These are phyloP conservation scores for Nyssa sinensis DNA, from an alignment of 148 eudicot genomes.

Conservation along the genomic window DNA sequence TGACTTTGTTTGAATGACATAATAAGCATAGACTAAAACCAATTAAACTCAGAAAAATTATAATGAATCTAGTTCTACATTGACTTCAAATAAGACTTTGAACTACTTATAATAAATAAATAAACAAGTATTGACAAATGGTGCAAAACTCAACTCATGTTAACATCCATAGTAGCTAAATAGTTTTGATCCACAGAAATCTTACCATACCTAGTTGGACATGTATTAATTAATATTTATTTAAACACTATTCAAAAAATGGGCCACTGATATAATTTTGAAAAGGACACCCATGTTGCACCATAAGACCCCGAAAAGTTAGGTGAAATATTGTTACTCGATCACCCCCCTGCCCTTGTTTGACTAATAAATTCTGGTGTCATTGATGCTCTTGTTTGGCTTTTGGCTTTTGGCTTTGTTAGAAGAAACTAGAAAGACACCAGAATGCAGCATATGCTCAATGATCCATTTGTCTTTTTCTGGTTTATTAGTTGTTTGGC, in stretches of 20 bases:
- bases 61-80: too few relatives aligned
- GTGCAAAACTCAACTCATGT: too few relatives aligned
- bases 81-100: too few relatives aligned
- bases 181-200: too few relatives aligned
- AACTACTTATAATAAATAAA: too few relatives aligned
- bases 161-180: too few relatives aligned
- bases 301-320: not conserved
- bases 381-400: not conserved
- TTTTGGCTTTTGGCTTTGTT: not conserved
- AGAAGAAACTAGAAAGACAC: not conserved
- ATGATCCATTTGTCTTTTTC: not conserved
- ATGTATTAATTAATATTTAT: too few relatives aligned
- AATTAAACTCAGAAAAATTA: too few relatives aligned
- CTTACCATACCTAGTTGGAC: too few relatives aligned
- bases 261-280: not conserved
- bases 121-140: too few relatives aligned
- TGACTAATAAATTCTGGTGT: not conserved
- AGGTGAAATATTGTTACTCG: not conserved
- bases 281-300: not conserved
- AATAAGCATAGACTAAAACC: too few relatives aligned
- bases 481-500: not conserved
- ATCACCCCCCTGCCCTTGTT: not conserved
- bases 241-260: not conserved
- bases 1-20: too few relatives aligned
- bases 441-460: not conserved